These are phyloP conservation scores for Cladorrhinum samala DNA, from an alignment of 495 filamentous ascomycete species.

Conservation along the genomic window DNA sequence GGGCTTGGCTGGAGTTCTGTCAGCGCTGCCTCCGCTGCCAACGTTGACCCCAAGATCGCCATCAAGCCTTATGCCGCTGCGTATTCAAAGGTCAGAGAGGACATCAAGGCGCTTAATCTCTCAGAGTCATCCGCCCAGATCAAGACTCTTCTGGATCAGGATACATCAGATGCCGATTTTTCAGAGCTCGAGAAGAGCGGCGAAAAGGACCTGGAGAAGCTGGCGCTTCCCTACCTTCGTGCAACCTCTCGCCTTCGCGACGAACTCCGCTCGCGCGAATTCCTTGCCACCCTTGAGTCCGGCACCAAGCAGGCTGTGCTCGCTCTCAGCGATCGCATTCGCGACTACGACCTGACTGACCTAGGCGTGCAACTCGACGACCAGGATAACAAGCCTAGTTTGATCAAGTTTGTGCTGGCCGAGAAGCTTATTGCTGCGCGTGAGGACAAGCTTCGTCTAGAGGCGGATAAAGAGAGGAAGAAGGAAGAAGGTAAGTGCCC, in stretches of 20 bases:
- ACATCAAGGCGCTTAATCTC: slow-evolving; percentile 33
- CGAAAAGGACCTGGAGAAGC: slow-evolving; percentile 39
- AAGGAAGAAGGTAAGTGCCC: slow-evolving; percentile 52
- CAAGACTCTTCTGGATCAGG: slow-evolving; percentile 27
- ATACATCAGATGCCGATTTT: slow-evolving; percentile 38
- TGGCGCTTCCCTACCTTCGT: slow-evolving; percentile 59
- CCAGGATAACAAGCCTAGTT: slow-evolving; percentile 57
- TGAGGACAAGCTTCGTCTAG: slow-evolving; percentile 57
- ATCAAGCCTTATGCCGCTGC: slow-evolving; percentile 42
- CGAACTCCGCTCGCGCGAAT: slow-evolving; percentile 53
- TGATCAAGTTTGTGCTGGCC: slow-evolving; percentile 75
- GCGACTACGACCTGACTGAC: slow-evolving; percentile 71
- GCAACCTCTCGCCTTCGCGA: slow-evolving; percentile 62
- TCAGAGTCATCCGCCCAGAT: slow-evolving; percentile 20
- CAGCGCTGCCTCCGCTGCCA: slow-evolving; percentile 51
- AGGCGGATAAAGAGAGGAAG: slow-evolving; percentile 46
- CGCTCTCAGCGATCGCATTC: slow-evolving; percentile 68
- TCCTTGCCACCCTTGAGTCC: slow-evolving; percentile 50
- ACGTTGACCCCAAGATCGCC: slow-evolving; percentile 35
- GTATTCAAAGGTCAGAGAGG: slow-evolving; percentile 32
- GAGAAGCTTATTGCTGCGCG: slow-evolving; percentile 65
- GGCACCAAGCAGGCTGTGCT: slow-evolving; percentile 55
- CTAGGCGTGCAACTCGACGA: slow-evolving; percentile 86
- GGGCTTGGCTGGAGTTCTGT: slow-evolving; percentile 79
- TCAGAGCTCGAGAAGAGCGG: slow-evolving; percentile 32